phyloP scores from a whole-genome alignment of 148 eudicot genomes.

The Vaccinium macrocarpon region DNA sequence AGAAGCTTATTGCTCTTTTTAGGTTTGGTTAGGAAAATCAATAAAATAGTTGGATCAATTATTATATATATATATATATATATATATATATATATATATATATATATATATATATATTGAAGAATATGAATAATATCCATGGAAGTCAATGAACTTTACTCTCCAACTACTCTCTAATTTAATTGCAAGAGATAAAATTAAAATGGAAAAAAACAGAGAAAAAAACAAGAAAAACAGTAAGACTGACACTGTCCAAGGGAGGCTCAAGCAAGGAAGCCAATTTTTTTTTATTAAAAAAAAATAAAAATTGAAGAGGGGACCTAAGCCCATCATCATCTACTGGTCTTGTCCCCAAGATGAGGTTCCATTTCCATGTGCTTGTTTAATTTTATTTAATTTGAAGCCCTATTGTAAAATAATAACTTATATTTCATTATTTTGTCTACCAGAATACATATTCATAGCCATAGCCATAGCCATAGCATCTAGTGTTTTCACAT shows the following conservation, averaged over 20 bases:
- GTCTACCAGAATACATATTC: no score
- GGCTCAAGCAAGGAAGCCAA: neutral
- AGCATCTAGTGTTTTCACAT: neutral
- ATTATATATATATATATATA: no score
- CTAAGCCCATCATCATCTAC: conserved; percentile 10
- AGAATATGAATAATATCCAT: neutral
- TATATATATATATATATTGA: no score
- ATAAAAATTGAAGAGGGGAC: neutral
- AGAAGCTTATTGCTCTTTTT: neutral
- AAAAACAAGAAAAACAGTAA: neutral
- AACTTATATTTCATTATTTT: neutral
- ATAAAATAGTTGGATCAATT: neutral
- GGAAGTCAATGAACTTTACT: neutral
- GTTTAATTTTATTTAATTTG: neutral
- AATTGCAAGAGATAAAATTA: neutral
- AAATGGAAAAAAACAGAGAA: neutral
- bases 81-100: no score
- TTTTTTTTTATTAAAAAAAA: neutral
- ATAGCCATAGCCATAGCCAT: neutral
- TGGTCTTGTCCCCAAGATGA: conserved; percentile 12
- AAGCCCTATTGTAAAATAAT: neutral
- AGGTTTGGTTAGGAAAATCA: neutral
- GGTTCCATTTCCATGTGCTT: conserved; percentile 19
- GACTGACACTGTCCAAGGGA: neutral
- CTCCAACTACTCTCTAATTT: neutral